Evolutionary conservation across 2,329 filamentous ascomycete species (phyloP).

Genomic region (Arachnopeziza araneosa): DNA sequence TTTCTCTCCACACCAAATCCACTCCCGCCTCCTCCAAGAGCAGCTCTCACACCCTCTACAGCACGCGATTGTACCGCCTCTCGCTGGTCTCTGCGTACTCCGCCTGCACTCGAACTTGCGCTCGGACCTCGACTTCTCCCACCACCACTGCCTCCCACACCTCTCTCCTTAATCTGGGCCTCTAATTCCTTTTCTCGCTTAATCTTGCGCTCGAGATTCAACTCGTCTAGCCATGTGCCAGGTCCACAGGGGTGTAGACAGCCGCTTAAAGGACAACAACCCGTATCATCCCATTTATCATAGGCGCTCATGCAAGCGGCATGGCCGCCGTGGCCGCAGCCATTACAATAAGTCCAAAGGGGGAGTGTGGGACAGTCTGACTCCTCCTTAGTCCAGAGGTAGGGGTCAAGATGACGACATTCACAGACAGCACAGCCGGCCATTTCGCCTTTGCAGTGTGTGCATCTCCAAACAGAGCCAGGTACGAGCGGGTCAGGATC

Average conservation of each 20-base stretch:
- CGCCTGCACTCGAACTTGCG: not conserved
- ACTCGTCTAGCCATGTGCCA: constrained; percentile 45
- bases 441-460: constrained; percentile 48
- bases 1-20: constrained; percentile 40
- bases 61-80: constrained; percentile 55
- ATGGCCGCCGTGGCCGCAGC: constrained; percentile 59
- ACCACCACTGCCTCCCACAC: constrained; percentile 4
- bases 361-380: not conserved
- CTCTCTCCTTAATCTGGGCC: constrained; percentile 23
- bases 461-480: constrained; percentile 49
- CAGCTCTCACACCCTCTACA: constrained; percentile 54
- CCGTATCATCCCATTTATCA: constrained; percentile 38
- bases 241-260: constrained; percentile 60
- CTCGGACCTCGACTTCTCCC: constrained; percentile 12
- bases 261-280: constrained; percentile 54
- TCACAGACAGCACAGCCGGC: constrained; percentile 55
- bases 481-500: constrained; percentile 37
- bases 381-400: not conserved
- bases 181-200: constrained; percentile 42
- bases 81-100: constrained; percentile 43
- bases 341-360: constrained; percentile 59
- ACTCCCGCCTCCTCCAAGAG: constrained; percentile 30
- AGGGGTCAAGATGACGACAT: constrained; percentile 31
- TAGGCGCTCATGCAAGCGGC: constrained; percentile 53
- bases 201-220: constrained; percentile 32